Conservation (phyloP, 2,329 filamentous ascomycete species). For the Calonectria pseudoturangicola region DNA sequence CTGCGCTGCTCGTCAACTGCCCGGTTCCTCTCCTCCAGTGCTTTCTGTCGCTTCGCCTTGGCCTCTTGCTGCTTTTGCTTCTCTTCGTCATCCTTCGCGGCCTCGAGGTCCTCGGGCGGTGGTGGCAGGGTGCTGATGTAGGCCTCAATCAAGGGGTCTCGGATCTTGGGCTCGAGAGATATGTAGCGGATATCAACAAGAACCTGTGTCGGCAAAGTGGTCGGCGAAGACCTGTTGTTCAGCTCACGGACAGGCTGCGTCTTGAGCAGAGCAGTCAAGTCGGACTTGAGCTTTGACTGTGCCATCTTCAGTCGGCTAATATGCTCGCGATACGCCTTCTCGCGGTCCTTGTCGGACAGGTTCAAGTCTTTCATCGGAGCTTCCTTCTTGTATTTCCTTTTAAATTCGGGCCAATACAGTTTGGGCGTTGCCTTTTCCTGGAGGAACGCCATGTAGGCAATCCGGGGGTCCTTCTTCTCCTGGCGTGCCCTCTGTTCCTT, state of each 20-base stretch:
- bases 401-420: conserved; percentile 98
- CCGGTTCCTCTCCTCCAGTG: conserved; percentile 78
- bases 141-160: conserved; percentile 79
- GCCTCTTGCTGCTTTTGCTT: conserved; percentile 70
- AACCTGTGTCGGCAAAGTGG: conserved; percentile 76
- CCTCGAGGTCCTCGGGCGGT: conserved; percentile 67
- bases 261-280: conserved; percentile 80
- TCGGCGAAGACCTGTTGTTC: conserved; percentile 74
- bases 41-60: conserved; percentile 77
- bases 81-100: conserved; percentile 70
- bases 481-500: conserved; percentile 83
- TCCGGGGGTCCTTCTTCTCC: conserved; percentile 87
- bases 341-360: conserved; percentile 84
- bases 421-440: conserved; percentile 90
- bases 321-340: conserved; percentile 87
- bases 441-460: conserved; percentile 88
- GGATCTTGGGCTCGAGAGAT: conserved; percentile 75
- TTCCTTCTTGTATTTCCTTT: conserved; percentile 90
- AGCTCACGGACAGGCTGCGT: conserved; percentile 74
- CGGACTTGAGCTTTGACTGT: conserved; percentile 79
- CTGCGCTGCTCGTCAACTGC: conserved; percentile 78
- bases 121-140: conserved; percentile 79
- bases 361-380: conserved; percentile 84
- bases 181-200: conserved; percentile 82
- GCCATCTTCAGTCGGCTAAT: conserved; percentile 80